Base-by-base conservation (phyloP, 208 protist genomes). In the Tritrichomonas musculus region DNA sequence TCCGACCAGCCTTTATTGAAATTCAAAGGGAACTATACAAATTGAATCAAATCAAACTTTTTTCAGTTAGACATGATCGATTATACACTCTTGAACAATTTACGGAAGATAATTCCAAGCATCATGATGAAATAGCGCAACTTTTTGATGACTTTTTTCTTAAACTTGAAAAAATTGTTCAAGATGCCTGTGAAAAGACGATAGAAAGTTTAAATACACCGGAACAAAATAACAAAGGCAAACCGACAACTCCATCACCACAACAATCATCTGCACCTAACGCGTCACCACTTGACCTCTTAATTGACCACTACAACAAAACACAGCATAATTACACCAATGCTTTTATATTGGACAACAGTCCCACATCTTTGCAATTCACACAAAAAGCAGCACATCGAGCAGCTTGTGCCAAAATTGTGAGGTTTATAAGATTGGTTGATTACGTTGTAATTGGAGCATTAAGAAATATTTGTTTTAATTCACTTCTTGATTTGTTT, bases 121-220 rank as follows among this genome's bases (percentile, higher is more conserved):
- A 88, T 30, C 27, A 57, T 14, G 47, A 88, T 39, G 57, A 88
- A 88, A 39, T 60, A 20, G 27, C 77, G 9, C 9, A 47, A 39
- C n/a, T 39, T 14, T 88, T 88, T 33, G 30, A 44, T 39, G 77
- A 88, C 22, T 20, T 88, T 3, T 88, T 44, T 49, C 20, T 44
- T 14, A n/a, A 88, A n/a, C 33, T 88, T 33, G 25, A 20, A n/a
- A 25, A 88, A 88, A 88, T 49, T n/a, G 77, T 88, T 55, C 44
- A 88, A 53, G 47, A 88, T 17, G 41, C 77, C 11, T 88, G 77
- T 88, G 77, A 88, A 88, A 88, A 88, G 39, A 88, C 77, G 11
- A 20, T 44, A 14, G 77, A 88, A 88, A 33, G 33, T n/a, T 4
- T 88, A 17, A 30, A 55, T 53, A 33, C 77, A 53, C 77, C 77